phyloP scores from a whole-genome alignment of 441 rosid genomes.

The Mallotus repandus region DNA sequence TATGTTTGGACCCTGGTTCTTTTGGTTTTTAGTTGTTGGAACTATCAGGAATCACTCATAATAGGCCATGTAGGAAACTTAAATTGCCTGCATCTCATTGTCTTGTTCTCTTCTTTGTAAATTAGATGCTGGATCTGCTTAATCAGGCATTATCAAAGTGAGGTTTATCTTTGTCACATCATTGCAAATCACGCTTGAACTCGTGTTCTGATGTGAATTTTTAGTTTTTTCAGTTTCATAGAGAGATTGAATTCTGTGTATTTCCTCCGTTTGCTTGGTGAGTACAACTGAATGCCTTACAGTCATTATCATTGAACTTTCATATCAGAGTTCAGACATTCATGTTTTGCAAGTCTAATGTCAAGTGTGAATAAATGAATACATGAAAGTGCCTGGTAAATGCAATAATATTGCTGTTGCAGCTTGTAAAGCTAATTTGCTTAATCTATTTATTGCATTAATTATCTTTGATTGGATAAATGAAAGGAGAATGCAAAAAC shows the following conservation, averaged over 20 bases:
- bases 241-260: background rate
- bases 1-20: background rate
- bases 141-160: too few species aligned
- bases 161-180: background rate
- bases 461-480: background rate
- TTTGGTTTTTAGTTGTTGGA: background rate
- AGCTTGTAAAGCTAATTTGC: background rate
- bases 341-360: too few species aligned
- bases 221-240: background rate
- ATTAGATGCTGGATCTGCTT: background rate
- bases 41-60: background rate
- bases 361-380: background rate
- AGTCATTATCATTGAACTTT: background rate
- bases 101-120: background rate
- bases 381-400: background rate
- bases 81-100: slow-evolving; percentile 7
- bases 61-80: background rate
- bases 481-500: background rate
- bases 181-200: background rate
- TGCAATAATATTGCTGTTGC: background rate
- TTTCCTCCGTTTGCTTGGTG: background rate
- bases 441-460: background rate
- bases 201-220: background rate
- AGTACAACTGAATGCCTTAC: background rate
- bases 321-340: background rate